Percentiles rank a stretch among this genome's conserved stretches.
phyloP scores from a whole-genome alignment of 345 rosid genomes.

The Linum trigynum region DNA sequence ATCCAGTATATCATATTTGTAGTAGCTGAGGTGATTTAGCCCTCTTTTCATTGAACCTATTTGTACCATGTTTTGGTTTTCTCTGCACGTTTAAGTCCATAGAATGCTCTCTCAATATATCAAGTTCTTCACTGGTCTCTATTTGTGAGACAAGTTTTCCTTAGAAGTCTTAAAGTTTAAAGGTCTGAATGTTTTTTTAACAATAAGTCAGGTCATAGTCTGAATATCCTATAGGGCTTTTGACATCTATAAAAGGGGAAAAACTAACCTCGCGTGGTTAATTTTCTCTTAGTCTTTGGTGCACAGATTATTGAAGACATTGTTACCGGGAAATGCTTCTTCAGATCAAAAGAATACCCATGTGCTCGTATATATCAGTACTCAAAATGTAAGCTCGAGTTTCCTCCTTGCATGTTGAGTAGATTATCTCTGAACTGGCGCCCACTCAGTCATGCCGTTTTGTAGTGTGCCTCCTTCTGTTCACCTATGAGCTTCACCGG shows the following conservation, averaged over 20 bases:
- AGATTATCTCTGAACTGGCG: slow-evolving; percentile 8
- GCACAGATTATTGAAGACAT: slow-evolving; percentile 44
- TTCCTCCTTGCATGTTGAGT: not conserved
- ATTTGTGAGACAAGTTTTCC: too few relatives aligned
- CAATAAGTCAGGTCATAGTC: too few relatives aligned
- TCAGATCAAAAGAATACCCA: slow-evolving; percentile 43
- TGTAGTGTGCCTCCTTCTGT: slow-evolving; percentile 65
- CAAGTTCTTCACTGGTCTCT: too few relatives aligned
- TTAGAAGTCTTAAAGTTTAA: not conserved
- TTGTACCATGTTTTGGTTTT: not conserved
- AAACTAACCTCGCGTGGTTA: slow-evolving; percentile 3
- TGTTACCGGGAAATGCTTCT: slow-evolving; percentile 47
- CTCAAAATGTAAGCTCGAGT: slow-evolving; percentile 59
- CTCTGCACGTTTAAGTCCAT: too few relatives aligned
- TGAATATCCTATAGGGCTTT: not conserved
- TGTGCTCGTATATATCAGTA: slow-evolving; percentile 52
- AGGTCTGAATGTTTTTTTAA: too few relatives aligned
- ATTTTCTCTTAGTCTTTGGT: slow-evolving; percentile 30
- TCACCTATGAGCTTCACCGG: slow-evolving; percentile 70
- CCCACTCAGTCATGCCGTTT: slow-evolving; percentile 9
- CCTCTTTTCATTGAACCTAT: not conserved
- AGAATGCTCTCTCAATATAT: too few relatives aligned
- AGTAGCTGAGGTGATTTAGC: not conserved
- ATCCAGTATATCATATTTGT: slow-evolving; percentile 1
- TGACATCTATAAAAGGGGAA: not conserved